phyloP scores from a whole-genome alignment of 108 stramenopile species.

The Seminavis robusta region DNA sequence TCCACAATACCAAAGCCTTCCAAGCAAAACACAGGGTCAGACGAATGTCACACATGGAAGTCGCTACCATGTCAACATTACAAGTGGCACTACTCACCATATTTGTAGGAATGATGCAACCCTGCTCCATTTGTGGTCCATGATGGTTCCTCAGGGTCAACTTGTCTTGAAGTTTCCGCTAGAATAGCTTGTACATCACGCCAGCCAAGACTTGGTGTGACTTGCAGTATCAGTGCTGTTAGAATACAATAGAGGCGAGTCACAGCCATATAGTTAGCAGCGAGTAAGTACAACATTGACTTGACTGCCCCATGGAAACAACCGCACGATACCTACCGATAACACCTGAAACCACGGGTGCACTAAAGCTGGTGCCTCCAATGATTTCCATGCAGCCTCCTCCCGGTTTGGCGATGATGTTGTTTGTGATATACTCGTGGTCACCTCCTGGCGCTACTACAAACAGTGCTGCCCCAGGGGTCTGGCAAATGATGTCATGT shows the following conservation, averaged over 20 bases:
- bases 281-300: too few relatives aligned
- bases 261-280: too few relatives aligned
- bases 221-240: constrained; percentile 48
- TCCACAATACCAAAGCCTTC: constrained; percentile 53
- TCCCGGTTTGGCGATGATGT: constrained; percentile 19
- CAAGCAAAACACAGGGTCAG: too few relatives aligned
- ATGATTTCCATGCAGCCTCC: constrained; percentile 16
- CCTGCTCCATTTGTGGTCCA: constrained; percentile 29
- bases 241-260: too few relatives aligned
- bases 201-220: constrained; percentile 37
- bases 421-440: constrained; percentile 10
- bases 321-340: too few relatives aligned
- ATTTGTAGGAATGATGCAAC: constrained; percentile 31
- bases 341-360: constrained; percentile 43
- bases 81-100: too few relatives aligned
- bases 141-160: constrained; percentile 1
- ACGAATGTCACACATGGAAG: too few relatives aligned
- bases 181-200: constrained; percentile 54
- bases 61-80: too few relatives aligned
- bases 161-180: constrained; percentile 24
- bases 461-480: constrained; percentile 37
- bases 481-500: constrained; percentile 26
- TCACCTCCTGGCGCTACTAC: constrained; percentile 42
- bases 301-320: too few relatives aligned
- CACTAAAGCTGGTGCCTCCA: constrained; percentile 33